Evolutionary conservation across 164 flowering plant species (phyloP), one percentile per base, ranked within the genome.

Genomic region (Kingdonia uniflora): DNA sequence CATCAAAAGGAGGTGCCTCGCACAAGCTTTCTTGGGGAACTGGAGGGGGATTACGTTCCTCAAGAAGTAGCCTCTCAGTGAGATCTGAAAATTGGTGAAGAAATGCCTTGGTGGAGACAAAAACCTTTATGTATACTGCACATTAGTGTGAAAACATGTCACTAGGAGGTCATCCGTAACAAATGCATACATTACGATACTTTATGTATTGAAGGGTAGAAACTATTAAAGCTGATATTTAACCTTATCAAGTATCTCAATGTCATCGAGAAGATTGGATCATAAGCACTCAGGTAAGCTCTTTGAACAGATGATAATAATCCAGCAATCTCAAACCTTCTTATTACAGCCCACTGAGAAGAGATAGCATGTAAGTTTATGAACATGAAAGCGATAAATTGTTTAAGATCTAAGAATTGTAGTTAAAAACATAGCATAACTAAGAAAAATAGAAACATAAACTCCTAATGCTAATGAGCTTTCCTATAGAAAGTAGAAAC

Each of bases 221-320:
- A 5, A 15, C 11, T 41, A 56, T 52, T 13, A 33, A 37, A 54
- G 24, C 37, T 33, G 37, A 22, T 51, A 33, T 19, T 45, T 22
- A 19, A 94, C 97, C 99, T 89, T 79, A 94, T 89, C 75, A 94
- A 74, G 59, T 94, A 94, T 81, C 96, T 81, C 76, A 94, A 68
- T 16, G 96, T 66, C 99, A 94, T 81, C 19, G 95, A 76, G 58
- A 94, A 85, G 47, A 94, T 49, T 10, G 99, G 95, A 72, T 94
- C 97, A 71, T 87, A 81, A 19, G 99, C 99, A 52, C 73, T 81
- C 25, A 94, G 67, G 61, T 83, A 85, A 62, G 86, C 92, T 69
- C 96, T 78, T 62, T 89, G 65, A 52, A 89, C 76, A 46, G 95
- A 80, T 23, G 92, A 76, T 64, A 94, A 55, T 33, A 80, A 60